Evolutionary conservation across 2,329 filamentous ascomycete genomes (phyloP), one percentile per base, ranked within the genome.

Genomic region (Stemphylium vesicarium): DNA sequence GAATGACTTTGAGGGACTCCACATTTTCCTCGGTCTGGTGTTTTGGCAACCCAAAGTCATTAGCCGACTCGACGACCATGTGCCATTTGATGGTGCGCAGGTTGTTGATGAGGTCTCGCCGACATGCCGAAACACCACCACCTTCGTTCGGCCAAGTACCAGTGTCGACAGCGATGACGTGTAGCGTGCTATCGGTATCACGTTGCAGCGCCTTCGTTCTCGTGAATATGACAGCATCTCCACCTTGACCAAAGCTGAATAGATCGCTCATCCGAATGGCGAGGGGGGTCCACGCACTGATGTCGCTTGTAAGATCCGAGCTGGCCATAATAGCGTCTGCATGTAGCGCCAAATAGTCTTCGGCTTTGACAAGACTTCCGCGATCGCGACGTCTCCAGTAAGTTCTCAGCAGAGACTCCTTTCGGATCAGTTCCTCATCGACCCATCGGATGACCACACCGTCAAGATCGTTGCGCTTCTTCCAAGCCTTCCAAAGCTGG

Each of bases 171-270:
- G 75, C 75, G 37, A 78, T 66, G 24, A 78, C 75, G 53, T 78
- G 75, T 2, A 78, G 68, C 16, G 66, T 70, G 4, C 63, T 54
- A 12, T 78, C 75, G 2, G 72, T 77, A 39, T 78, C 76, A 11
- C 80, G 80, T 48, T 75, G 72, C n/a, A 80, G 73, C 16, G 79
- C 73, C 55, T 80, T 79, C 0, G 78, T 80, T 35, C 80, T 70
- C 0, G 80, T 83, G 57, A 81, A 80, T 47, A 82, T 78, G 36
- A 81, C 78, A 4, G 81, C 77, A 63, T 83, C 81, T 18, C 81
- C 81, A n/a, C 81, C 81, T 50, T 81, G 78, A 6, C 81, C 81
- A 49, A 83, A 83, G 55, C 77, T 81, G 64, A 80, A 79, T 13
- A 83, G 69, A 64, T 83, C 81, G 49, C 79, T 80, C 46, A 81